Conservation (phyloP, 1,284 basidiomycete genomes). For the Ganoderma meredithae region DNA sequence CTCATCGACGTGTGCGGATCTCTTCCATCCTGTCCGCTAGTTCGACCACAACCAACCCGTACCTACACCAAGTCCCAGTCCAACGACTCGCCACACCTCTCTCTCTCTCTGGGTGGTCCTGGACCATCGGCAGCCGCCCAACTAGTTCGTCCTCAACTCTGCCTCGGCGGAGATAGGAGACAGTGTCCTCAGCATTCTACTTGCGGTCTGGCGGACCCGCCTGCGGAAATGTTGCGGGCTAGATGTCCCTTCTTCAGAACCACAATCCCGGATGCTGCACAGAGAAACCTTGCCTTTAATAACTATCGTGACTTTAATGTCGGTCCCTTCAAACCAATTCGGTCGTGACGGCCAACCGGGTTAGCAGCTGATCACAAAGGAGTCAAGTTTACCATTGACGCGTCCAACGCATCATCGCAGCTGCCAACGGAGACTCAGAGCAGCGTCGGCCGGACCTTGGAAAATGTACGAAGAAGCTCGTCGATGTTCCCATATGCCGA, state of each 20-base stretch:
- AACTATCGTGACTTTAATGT: neutral
- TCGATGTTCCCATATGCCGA: neutral
- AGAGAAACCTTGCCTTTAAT: neutral
- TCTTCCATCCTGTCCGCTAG: neutral
- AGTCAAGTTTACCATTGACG: neutral
- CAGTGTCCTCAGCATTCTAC: neutral
- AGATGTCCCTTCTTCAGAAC: neutral
- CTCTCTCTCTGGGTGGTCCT: neutral
- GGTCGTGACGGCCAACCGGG: neutral
- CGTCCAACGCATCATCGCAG: neutral
- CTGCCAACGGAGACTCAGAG: neutral
- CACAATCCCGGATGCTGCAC: neutral
- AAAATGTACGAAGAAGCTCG: neutral
- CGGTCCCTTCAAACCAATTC: neutral
- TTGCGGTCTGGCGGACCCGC: neutral
- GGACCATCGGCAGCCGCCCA: neutral
- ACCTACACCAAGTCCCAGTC: neutral
- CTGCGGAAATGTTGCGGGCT: neutral
- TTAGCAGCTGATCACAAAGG: neutral
- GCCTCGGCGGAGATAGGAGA: neutral
- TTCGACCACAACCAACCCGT: neutral
- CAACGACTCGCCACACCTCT: neutral
- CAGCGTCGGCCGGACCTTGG: neutral
- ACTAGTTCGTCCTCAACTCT: neutral
- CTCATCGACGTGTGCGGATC: neutral